These are phyloP conservation scores for Acarospora socialis DNA, from an alignment of 2,329 filamentous ascomycete species.

Conservation along the genomic window DNA sequence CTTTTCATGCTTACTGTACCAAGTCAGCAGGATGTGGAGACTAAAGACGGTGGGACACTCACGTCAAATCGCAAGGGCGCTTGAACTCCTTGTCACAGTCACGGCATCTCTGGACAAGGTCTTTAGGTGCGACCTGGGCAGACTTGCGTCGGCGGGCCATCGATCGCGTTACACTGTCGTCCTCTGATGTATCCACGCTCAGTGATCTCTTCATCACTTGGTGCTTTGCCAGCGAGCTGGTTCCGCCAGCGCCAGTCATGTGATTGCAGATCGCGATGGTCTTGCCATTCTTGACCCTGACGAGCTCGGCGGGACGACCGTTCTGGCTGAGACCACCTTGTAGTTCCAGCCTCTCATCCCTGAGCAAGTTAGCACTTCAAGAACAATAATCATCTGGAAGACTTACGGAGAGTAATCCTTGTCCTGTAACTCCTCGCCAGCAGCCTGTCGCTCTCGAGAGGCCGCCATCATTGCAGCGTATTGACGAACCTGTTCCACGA, in stretches of 20 bases:
- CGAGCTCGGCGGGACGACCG: slow-evolving; percentile 69
- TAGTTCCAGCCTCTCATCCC: slow-evolving; percentile 60
- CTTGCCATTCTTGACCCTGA: slow-evolving; percentile 68
- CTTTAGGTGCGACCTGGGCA: slow-evolving; percentile 61
- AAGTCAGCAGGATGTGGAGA: slow-evolving; percentile 1
- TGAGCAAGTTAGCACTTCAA: slow-evolving; percentile 20
- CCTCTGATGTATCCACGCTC: slow-evolving; percentile 48
- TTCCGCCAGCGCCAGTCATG: slow-evolving; percentile 39
- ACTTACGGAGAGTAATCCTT: slow-evolving; percentile 15
- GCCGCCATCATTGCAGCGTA: slow-evolving; percentile 76
- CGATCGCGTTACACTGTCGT: slow-evolving; percentile 74
- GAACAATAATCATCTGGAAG: slow-evolving; percentile 7
- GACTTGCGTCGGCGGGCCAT: slow-evolving; percentile 89
- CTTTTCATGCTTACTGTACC: slow-evolving; percentile 71
- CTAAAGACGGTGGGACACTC: slow-evolving; percentile 12
- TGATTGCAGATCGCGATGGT: slow-evolving; percentile 64
- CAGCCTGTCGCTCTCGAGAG: slow-evolving; percentile 51
- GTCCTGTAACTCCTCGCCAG: slow-evolving; percentile 38
- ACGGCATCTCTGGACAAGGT: slow-evolving; percentile 66
- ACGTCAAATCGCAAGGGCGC: slow-evolving; percentile 84
- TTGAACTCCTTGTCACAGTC: slow-evolving; percentile 90
- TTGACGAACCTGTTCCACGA: slow-evolving; percentile 81
- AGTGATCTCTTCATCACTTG: slow-evolving; percentile 36
- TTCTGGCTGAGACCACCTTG: slow-evolving; percentile 70
- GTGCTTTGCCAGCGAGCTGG: slow-evolving; percentile 18